Percentiles rank a stretch among this genome's conserved stretches.
phyloP scores from a whole-genome alignment of 306 rosid species.

The Cucumis hystrix region DNA sequence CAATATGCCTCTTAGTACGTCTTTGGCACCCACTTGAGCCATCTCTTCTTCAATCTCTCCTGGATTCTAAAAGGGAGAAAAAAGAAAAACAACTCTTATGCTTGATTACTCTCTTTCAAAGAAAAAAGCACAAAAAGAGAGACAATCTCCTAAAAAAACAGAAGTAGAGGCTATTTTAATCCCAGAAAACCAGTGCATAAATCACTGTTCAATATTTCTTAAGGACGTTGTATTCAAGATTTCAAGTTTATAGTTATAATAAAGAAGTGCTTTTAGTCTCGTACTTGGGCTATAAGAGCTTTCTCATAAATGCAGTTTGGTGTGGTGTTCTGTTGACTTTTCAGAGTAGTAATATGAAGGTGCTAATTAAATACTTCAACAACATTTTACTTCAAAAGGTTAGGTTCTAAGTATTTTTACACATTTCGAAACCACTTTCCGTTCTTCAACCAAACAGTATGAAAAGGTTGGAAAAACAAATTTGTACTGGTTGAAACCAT shows the following conservation, averaged over 20 bases:
- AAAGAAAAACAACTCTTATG: not conserved
- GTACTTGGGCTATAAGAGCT: not conserved
- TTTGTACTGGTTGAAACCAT: not conserved
- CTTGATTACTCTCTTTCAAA: not conserved
- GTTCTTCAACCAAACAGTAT: not conserved
- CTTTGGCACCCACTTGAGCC: slow-evolving; percentile 32
- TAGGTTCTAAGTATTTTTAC: not conserved
- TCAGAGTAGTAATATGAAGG: not conserved
- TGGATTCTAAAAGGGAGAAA: slow-evolving; percentile 24
- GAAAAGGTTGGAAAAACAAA: not conserved
- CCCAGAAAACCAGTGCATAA: not conserved
- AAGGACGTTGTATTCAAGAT: not conserved
- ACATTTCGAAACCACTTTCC: not conserved
- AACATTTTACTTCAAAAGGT: too few relatives aligned
- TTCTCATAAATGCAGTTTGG: not conserved
- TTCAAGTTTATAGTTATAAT: not conserved
- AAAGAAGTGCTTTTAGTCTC: not conserved
- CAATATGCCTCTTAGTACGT: slow-evolving; percentile 41
- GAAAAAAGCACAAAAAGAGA: not conserved
- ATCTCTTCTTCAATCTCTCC: slow-evolving; percentile 61
- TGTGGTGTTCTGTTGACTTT: not conserved
- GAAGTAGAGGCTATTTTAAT: not conserved
- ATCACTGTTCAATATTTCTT: not conserved
- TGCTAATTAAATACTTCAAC: not conserved
- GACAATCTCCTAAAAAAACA: not conserved